Conservation (phyloP, 129 eudicot genomes). For the Mikania micrantha region DNA sequence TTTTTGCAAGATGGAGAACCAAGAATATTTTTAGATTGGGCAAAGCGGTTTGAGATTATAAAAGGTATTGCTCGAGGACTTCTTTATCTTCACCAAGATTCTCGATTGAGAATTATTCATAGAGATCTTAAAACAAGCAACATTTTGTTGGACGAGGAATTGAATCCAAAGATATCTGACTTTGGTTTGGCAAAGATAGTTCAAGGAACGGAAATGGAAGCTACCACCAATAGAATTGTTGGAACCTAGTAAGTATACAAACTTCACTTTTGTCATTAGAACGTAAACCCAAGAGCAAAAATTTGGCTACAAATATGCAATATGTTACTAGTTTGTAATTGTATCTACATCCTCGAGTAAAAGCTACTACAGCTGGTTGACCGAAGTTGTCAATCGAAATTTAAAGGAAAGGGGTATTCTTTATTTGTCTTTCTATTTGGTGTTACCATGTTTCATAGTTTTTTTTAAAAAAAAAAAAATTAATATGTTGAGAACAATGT, state of each 20-base stretch:
- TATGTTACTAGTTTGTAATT: too few relatives aligned
- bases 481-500: too few relatives aligned
- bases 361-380: too few relatives aligned
- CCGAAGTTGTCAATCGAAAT: too few relatives aligned
- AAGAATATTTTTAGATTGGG: slow-evolving; percentile 20
- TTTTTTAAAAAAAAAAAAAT: too few relatives aligned
- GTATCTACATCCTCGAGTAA: too few relatives aligned
- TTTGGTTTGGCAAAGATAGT: slow-evolving; percentile 49
- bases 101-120: slow-evolving; percentile 33
- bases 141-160: slow-evolving; percentile 31
- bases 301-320: too few relatives aligned
- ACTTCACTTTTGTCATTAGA: neutral
- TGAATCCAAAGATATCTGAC: slow-evolving; percentile 43
- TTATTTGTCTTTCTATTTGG: neutral
- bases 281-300: too few relatives aligned
- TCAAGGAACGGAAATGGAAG: slow-evolving; percentile 35
- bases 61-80: slow-evolving; percentile 41
- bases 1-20: slow-evolving; percentile 16
- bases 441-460: neutral
- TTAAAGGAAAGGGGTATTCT: too few relatives aligned
- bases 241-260: slow-evolving; percentile 37
- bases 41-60: slow-evolving; percentile 31
- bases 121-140: slow-evolving; percentile 41
- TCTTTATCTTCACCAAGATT: slow-evolving; percentile 48
- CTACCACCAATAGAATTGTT: slow-evolving; percentile 30